Evolutionary conservation across 2,329 filamentous ascomycete genomes (phyloP), one percentile per base, ranked within the genome.

Genomic region (Nemania sp.): DNA sequence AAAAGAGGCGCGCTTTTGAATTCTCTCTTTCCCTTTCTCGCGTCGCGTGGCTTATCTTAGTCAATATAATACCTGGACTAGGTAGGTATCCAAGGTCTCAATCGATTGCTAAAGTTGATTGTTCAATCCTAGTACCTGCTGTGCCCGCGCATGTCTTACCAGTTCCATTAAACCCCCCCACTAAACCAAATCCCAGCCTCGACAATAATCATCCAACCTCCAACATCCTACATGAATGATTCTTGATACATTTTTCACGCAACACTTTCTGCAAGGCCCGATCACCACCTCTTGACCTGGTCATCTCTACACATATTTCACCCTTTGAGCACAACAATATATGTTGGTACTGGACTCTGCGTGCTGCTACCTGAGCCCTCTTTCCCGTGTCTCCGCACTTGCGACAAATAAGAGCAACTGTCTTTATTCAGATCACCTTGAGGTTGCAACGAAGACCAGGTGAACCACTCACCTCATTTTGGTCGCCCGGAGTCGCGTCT

Each of bases 31-130:
- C 40, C 37, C 40, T 32, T 56, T 61, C 63, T 63, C 63, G 63
- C 63, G 63, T 65, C 63, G 63, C 63, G 60, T 65, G 63, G 60
- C 59, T 64, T 59, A 58, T 54, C 52, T 59, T 10, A 39, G 43
- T 43, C 46, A 48, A 48, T 48, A 48, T 35, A 48, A 35, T 48
- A 48, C 13, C 25, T 34, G 4, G n/a, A n/a, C n/a, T n/a, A n/a
- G n/a, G n/a, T n/a, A n/a, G n/a, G n/a, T 29, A 39, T 45, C 60
- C 10, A 51, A 47, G 37, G 52, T 51, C 46, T 49, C 51, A 54
- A 60, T 62, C 50, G 59, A 59, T 54, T 59, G 49, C 46, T n/a
- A n/a, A n/a, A n/a, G n/a, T 59, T 57, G 59, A 59, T 62, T 64
- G 59, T 57, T 51, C 48, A 51, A 57, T 62, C 50, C 52, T 47